Base-by-base conservation (phyloP, 1,139 yeast genomes). In the Saccharomycopsis phalli region DNA sequence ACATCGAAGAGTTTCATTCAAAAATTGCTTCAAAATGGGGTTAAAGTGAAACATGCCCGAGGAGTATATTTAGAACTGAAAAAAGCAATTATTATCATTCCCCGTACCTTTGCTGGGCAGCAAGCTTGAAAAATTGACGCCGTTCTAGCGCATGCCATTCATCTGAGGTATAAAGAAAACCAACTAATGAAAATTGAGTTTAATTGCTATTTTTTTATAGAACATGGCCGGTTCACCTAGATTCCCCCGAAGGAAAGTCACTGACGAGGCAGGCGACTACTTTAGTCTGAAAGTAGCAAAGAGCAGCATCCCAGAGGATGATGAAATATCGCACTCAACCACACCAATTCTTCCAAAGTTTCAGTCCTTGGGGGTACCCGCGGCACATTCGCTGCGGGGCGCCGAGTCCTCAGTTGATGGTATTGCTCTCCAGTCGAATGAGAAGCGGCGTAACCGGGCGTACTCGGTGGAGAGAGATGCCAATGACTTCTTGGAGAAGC, bases 401-500 rank as follows among this genome's bases (percentile, higher is more conserved):
- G 10, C 8, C 25, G 25, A 22, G 10, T 14, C 8, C 14, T n/a
- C n/a, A n/a, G n/a, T n/a, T n/a, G n/a, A n/a, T n/a, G n/a, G n/a
- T n/a, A n/a, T n/a, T n/a, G n/a, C n/a, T n/a, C n/a, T n/a, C n/a
- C 29, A 26, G 14, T 26, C 29, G 29, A 37, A 42, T 14, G 42
- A 38, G 3, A 45, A 42, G 37, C 37, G 51, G 3, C 50, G 48
- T 3, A 54, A 49, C 31, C 52, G 58, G 23, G 38, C 43, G 6
- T 21, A 38, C 19, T 38, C 42, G 4, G 34, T 40, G 14, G 45
- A 26, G 25, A 17, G 71, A 67, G 46, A 67, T 20, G 41, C 41
- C 8, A 28, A 31, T 18, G 16, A 26, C 18, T 14, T 5, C 18
- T 27, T 34, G 19, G 13, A 32, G 27, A 19, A 8, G 14, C 11